Conservation (phyloP, 768 basidiomycete species). For the Tubosaeta sp. region DNA sequence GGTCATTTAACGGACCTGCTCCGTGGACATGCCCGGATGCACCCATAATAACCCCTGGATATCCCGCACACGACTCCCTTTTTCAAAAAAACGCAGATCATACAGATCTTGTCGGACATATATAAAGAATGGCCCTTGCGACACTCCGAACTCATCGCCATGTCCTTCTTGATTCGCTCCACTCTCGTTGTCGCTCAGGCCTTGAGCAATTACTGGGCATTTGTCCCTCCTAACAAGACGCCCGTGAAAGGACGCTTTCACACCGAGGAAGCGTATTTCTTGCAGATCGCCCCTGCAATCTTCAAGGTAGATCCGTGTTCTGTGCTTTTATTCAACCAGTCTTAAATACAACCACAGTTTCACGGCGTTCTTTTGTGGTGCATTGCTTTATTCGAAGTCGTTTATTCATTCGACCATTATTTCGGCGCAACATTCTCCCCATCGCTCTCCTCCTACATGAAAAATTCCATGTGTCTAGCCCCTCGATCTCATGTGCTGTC, state of each 20-base stretch:
- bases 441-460: conserved; percentile 31
- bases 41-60: neutral
- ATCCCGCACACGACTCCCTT: neutral
- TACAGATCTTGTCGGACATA: neutral
- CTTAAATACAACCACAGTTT: conserved; percentile 31
- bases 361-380: conserved; percentile 49
- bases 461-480: conserved; percentile 30
- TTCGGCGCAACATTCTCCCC: conserved; percentile 30
- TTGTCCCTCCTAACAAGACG: conserved; percentile 55
- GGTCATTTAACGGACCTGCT: neutral
- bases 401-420: conserved; percentile 36
- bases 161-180: conserved; percentile 46
- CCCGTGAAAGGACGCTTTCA: conserved; percentile 48
- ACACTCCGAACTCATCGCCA: conserved; percentile 14
- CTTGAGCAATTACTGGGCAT: conserved; percentile 46
- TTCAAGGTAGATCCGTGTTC: conserved; percentile 42
- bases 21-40: neutral
- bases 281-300: conserved; percentile 53
- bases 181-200: conserved; percentile 48
- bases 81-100: conserved; percentile 1
- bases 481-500: conserved; percentile 30
- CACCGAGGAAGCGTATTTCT: conserved; percentile 45
- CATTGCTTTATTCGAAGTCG: conserved; percentile 47
- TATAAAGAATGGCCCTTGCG: conserved; percentile 14
- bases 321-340: neutral